phyloP scores from a whole-genome alignment of 2,329 filamentous ascomycete species.

The Fusarium metavorans region DNA sequence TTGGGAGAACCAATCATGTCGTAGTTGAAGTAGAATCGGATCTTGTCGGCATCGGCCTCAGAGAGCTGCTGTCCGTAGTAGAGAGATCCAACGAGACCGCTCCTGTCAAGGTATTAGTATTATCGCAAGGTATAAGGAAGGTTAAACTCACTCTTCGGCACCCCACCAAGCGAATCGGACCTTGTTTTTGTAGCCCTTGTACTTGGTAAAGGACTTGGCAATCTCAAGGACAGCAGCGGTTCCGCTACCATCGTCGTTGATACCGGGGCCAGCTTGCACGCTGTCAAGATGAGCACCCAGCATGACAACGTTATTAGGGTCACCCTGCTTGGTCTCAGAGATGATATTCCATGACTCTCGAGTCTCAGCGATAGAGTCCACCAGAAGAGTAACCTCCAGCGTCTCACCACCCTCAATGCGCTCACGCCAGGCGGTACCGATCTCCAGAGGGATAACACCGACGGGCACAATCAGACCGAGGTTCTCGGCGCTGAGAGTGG shows the following conservation, averaged over 20 bases:
- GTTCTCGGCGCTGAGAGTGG: constrained; percentile 64
- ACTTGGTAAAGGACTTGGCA: constrained; percentile 51
- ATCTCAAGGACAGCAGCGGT: constrained; percentile 55
- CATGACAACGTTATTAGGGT: constrained; percentile 57
- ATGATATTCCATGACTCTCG: constrained; percentile 57
- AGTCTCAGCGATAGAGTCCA: constrained; percentile 53
- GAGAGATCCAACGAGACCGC: constrained; percentile 58
- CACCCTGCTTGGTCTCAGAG: constrained; percentile 57
- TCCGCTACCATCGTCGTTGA: constrained; percentile 58
- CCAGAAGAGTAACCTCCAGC: constrained; percentile 50
- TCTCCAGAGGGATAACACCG: constrained; percentile 51
- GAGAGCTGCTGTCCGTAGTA: constrained; percentile 54
- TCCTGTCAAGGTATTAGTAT: constrained; percentile 40
- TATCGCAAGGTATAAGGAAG: accelerated
- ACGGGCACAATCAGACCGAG: constrained; percentile 51
- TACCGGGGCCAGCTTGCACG: constrained; percentile 54
- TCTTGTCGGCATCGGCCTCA: constrained; percentile 60
- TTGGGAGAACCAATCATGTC: constrained; percentile 72
- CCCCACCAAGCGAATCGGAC: constrained; percentile 59
- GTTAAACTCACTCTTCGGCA: constrained; percentile 52
- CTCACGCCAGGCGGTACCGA: constrained; percentile 51
- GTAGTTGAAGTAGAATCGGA: constrained; percentile 77
- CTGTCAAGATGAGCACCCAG: constrained; percentile 57
- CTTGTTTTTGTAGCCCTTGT: constrained; percentile 56
- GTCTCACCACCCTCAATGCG: constrained; percentile 50